Conservation (phyloP, 2,329 filamentous ascomycete genomes). For the Ophioceras dolichostomum region DNA sequence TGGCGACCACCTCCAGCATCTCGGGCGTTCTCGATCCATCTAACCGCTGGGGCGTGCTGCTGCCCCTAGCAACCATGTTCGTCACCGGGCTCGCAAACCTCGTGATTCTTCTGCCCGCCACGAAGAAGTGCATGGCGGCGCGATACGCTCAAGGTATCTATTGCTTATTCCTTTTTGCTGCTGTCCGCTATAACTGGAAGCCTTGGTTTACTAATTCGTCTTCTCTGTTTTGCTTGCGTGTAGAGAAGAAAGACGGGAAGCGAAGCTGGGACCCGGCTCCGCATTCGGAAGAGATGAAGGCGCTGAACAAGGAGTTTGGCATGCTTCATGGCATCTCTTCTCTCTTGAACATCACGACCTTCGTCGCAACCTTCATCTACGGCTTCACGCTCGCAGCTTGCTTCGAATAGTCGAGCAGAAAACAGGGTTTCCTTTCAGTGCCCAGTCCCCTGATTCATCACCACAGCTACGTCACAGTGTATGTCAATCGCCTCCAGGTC, state of each 20-base stretch:
- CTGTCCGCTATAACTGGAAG: not conserved
- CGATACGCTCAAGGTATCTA: slow-evolving; percentile 65
- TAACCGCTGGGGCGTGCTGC: slow-evolving; percentile 51
- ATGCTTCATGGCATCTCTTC: slow-evolving; percentile 73
- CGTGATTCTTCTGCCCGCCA: slow-evolving; percentile 60
- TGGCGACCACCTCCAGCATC: slow-evolving; percentile 28
- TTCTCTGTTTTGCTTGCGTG: slow-evolving; percentile 2
- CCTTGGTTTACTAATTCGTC: not conserved
- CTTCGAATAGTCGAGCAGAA: not conserved
- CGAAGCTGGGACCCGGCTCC: slow-evolving; percentile 68
- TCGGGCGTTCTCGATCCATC: slow-evolving; percentile 44
- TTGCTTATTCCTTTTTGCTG: not conserved
- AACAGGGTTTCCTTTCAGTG: no score
- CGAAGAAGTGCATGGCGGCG: slow-evolving; percentile 60
- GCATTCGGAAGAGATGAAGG: slow-evolving; percentile 74
- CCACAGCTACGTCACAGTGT: no score
- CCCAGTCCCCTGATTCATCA: no score
- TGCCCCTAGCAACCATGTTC: slow-evolving; percentile 59
- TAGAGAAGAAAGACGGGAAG: slow-evolving; percentile 81
- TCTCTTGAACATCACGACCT: slow-evolving; percentile 60
- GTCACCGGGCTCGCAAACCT: slow-evolving; percentile 61
- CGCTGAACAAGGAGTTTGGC: slow-evolving; percentile 67
- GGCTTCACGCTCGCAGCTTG: slow-evolving; percentile 69
- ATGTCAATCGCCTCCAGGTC: no score
- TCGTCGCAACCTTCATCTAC: slow-evolving; percentile 63